Evolutionary conservation across 352 stramenopile species (phyloP).

Genomic region (Phytophthora tubulina): DNA sequence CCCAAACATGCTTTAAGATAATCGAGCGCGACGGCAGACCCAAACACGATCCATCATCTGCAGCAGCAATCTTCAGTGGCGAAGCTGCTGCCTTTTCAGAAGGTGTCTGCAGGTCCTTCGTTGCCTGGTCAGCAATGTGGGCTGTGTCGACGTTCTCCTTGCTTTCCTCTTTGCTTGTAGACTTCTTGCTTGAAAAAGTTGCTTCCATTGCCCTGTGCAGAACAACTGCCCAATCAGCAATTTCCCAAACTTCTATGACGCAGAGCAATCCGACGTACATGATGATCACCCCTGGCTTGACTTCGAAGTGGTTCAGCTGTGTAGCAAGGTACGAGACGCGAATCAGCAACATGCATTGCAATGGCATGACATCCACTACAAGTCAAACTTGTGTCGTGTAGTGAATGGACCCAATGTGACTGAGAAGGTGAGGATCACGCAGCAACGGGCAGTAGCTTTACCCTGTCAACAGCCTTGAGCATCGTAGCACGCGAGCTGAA

Average conservation of each 20-base stretch:
- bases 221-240: not conserved
- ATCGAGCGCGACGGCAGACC: constrained; percentile 70
- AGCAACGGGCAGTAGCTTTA: constrained; percentile 37
- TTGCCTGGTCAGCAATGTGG: not conserved
- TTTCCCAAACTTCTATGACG: not conserved
- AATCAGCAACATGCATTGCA: constrained; percentile 32
- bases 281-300: constrained; percentile 87
- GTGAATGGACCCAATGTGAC: not conserved
- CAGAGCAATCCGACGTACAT: constrained; percentile 52
- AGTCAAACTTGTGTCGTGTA: not conserved
- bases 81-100: not conserved
- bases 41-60: constrained; percentile 20
- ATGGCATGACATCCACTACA: constrained; percentile 2
- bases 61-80: not conserved
- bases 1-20: constrained; percentile 69
- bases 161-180: constrained; percentile 9
- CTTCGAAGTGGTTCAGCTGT: constrained; percentile 83
- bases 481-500: constrained; percentile 77
- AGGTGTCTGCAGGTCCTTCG: not conserved
- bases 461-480: constrained; percentile 76
- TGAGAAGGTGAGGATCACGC: not conserved
- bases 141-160: constrained; percentile 4
- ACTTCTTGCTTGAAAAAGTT: constrained; percentile 54
- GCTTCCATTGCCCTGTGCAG: constrained; percentile 53
- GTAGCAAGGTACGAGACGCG: constrained; percentile 39